Base-by-base conservation (phyloP, 768 basidiomycete species). In the Termitomyces sp. region DNA sequence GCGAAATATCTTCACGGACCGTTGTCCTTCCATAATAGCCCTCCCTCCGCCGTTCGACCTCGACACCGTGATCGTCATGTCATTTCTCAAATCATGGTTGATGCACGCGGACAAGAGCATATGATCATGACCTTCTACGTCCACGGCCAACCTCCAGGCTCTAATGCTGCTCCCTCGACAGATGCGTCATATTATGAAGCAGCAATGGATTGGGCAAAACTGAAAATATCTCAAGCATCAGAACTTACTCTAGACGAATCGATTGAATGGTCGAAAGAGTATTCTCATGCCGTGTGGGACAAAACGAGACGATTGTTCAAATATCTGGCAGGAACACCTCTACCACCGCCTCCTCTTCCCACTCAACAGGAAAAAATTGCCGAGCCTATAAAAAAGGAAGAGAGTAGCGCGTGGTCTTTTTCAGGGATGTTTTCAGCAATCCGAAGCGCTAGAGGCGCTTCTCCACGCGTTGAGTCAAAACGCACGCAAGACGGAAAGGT, bases 91-190 rank as follows among this genome's bases (percentile, higher is more conserved):
- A 78, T 91, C 57, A 82, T 83, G 55, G 72, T 89, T 23, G 91
- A 94, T 66, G 70, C 84, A 11, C 64, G 80, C 10, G 91, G 91
- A 1, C 80, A 84, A 39, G 90, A 93, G 66, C 91, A 93, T 60
- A 85, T 94, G 83, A 77, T 91, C 29, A 77, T 94, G 66, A 86
- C 86, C 41, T 94, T 94, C 70, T 94, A 86, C 61, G 77, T 93
- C 25, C 81, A 89, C 72, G 85, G 84, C 35, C 73, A 76, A 44
- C 72, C 77, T 35, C 75, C 80, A 45, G 76, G 76, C 27, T 68
- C 72, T 33, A 52, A 61, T 15, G 54, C 58, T 7, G 51, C 67
- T 3, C 63, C 69, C 7, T 65, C 72, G 15, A 22, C 29, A 5
- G 77, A 79, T 15, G 66, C 73, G 9, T 74, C 76, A 6, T 79